Evolutionary conservation across 2,329 filamentous ascomycete genomes (phyloP).

Genomic region (Calonectria pauciramosa): DNA sequence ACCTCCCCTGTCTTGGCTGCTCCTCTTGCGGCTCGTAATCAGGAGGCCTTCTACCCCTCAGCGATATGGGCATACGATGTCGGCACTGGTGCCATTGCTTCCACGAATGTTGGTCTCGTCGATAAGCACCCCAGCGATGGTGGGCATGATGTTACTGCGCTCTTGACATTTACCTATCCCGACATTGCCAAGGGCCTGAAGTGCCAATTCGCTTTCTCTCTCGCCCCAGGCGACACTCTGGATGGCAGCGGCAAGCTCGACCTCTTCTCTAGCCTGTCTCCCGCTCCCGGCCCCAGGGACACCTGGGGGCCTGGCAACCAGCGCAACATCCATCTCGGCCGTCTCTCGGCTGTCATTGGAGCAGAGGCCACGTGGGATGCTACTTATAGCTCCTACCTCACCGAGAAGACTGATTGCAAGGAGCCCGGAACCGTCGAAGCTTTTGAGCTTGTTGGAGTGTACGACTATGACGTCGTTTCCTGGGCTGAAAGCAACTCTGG

Average conservation of each 20-base stretch:
- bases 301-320: slow-evolving; percentile 1
- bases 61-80: background rate
- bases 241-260: background rate
- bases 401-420: background rate
- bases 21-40: background rate
- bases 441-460: slow-evolving; percentile 3
- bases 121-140: background rate
- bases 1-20: background rate
- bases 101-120: background rate
- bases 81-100: background rate
- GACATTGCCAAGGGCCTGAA: background rate
- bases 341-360: background rate
- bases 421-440: background rate
- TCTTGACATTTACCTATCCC: background rate
- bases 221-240: background rate
- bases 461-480: background rate
- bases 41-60: background rate
- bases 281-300: background rate
- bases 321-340: background rate
- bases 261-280: background rate
- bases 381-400: background rate
- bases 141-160: background rate
- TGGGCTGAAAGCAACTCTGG: background rate
- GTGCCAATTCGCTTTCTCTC: background rate
- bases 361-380: background rate